These are phyloP conservation scores for Astrocystis sublimbata DNA, from an alignment of 495 filamentous ascomycete species.

Conservation along the genomic window DNA sequence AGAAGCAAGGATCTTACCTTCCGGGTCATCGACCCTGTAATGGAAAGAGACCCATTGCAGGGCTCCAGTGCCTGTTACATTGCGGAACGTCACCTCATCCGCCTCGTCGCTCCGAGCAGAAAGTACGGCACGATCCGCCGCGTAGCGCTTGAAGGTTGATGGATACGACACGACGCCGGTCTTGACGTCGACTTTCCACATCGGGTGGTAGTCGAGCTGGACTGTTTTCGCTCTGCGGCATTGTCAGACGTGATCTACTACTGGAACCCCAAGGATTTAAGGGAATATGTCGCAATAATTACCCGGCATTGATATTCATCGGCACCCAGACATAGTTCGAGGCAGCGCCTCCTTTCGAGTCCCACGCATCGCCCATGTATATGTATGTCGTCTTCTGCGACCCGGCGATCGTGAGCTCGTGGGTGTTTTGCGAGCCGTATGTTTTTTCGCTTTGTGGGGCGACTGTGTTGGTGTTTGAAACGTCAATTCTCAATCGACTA, in stretches of 20 bases:
- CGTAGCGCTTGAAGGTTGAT: constrained; percentile 34
- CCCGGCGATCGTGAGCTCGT: constrained; percentile 44
- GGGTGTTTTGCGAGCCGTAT: constrained; percentile 48
- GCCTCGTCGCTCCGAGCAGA: constrained; percentile 24
- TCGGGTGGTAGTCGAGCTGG: constrained; percentile 43
- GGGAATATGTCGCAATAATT: constrained; percentile 1
- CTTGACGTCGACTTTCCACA: constrained; percentile 47
- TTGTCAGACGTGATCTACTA: too few species aligned
- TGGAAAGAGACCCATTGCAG: constrained; percentile 46
- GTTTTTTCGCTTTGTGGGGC: constrained; percentile 45
- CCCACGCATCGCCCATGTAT: constrained; percentile 50
- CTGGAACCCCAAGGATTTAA: too few species aligned
- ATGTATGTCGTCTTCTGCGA: constrained; percentile 43
- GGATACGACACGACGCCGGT: constrained; percentile 44
- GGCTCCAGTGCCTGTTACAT: constrained; percentile 42
- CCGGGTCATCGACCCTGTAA: constrained; percentile 36
- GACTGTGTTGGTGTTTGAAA: too few species aligned
- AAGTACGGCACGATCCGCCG: constrained; percentile 25
- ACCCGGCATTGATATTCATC: constrained; percentile 37
- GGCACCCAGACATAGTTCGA: constrained; percentile 47
- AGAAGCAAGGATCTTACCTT: constrained; percentile 28
- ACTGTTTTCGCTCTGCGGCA: constrained; percentile 30
- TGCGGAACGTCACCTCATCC: constrained; percentile 39
- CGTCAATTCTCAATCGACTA: too few species aligned
- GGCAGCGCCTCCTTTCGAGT: constrained; percentile 40